phyloP scores from a whole-genome alignment of 805 yeast species.

The Candida xyloterini region DNA sequence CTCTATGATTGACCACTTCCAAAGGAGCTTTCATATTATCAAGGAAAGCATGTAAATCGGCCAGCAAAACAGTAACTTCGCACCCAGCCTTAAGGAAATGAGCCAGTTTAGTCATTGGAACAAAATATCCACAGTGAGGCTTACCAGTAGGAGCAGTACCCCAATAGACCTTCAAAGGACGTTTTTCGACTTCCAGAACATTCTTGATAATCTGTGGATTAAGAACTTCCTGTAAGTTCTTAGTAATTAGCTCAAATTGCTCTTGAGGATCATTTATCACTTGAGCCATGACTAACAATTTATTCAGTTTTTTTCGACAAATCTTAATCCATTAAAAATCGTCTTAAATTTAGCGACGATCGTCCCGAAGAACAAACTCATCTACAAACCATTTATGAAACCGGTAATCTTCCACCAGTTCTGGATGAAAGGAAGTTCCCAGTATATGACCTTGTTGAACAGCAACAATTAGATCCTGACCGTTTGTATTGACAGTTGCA shows the following conservation, averaged over 20 bases:
- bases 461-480: conserved; percentile 54
- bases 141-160: conserved; percentile 99
- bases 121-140: conserved; percentile 98
- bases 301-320: conserved; percentile 3
- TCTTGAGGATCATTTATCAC: conserved; percentile 47
- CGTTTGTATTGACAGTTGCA: conserved; percentile 34
- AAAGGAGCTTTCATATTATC: conserved; percentile 98
- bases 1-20: conserved; percentile 86
- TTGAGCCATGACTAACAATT: conserved; percentile 17
- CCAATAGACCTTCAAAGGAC: conserved; percentile 90
- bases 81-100: conserved; percentile 95
- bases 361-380: conserved; percentile 45
- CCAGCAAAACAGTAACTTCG: conserved; percentile 85
- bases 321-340: background rate
- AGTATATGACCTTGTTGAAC: conserved; percentile 64
- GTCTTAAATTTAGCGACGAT: conserved; percentile 8
- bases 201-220: conserved; percentile 85
- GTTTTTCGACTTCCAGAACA: conserved; percentile 73
- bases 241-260: conserved; percentile 73
- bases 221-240: conserved; percentile 86
- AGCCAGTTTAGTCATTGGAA: conserved; percentile 95
- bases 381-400: conserved; percentile 71
- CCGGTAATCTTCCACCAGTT: conserved; percentile 50
- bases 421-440: conserved; percentile 83
- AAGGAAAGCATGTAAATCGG: conserved; percentile 94